These are phyloP conservation scores for Solanum hybrid DNA, from an alignment of 305 asterid genomes.

Conservation along the genomic window DNA sequence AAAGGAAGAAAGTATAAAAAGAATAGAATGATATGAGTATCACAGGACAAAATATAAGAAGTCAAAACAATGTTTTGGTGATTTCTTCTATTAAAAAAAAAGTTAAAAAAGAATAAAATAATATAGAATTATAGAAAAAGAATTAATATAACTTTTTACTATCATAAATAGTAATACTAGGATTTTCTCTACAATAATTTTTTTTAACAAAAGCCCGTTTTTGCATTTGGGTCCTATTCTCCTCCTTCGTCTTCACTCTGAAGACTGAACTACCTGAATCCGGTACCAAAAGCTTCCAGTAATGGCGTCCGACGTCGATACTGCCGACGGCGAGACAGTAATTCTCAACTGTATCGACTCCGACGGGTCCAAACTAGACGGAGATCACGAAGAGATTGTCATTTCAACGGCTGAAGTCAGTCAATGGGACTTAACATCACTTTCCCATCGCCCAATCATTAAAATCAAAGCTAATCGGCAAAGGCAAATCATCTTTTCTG, in stretches of 20 bases:
- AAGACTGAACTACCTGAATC: background rate
- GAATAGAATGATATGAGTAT: too few species aligned
- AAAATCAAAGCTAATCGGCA: slow-evolving; percentile 36
- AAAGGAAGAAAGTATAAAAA: too few species aligned
- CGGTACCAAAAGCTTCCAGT: background rate
- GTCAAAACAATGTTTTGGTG: too few species aligned
- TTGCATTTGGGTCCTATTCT: background rate
- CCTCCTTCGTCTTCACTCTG: background rate
- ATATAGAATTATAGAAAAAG: too few species aligned
- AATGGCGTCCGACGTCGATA: slow-evolving; percentile 31
- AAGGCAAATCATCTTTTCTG: slow-evolving; percentile 26
- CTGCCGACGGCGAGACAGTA: slow-evolving; percentile 18
- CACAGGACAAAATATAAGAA: too few species aligned
- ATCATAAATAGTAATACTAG: too few species aligned
- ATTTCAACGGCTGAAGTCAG: slow-evolving; percentile 51
- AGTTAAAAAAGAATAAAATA: too few species aligned
- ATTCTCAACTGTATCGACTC: slow-evolving; percentile 40
- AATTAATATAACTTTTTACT: too few species aligned
- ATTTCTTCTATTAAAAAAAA: too few species aligned
- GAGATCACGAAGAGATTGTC: slow-evolving; percentile 15
- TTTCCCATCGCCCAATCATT: slow-evolving; percentile 33
- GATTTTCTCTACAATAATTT: too few species aligned
- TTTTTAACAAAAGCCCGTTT: too few species aligned
- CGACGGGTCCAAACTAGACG: slow-evolving; percentile 12
- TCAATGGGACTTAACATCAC: slow-evolving; percentile 49